Evolutionary conservation across 108 stramenopile species (phyloP).

Genomic region (Nitzschia inconspicua): DNA sequence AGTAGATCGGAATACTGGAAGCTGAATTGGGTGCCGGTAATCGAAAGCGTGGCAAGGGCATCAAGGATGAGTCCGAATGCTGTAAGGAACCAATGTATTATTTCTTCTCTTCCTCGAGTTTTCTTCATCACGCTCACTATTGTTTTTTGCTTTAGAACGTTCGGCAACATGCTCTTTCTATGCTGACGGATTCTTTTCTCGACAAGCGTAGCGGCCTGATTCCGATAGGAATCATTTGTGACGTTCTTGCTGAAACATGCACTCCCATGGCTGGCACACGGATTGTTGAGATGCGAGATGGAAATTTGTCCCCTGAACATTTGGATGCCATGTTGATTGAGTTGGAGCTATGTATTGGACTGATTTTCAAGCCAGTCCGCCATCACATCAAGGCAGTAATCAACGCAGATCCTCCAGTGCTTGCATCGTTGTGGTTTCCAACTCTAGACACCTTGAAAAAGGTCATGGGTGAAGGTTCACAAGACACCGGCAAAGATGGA

Average conservation of each 20-base stretch:
- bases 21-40: conserved; percentile 50
- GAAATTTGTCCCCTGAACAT: conserved; percentile 8
- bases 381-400: conserved; percentile 64
- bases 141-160: conserved; percentile 44
- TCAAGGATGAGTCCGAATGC: conserved; percentile 54
- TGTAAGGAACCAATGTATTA: too few species aligned
- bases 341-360: conserved; percentile 73
- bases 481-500: not conserved
- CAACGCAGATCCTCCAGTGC: conserved; percentile 23
- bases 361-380: conserved; percentile 82
- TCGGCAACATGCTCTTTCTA: conserved; percentile 76
- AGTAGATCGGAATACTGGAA: conserved; percentile 32
- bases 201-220: conserved; percentile 60
- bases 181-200: conserved; percentile 75
- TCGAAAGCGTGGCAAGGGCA: conserved; percentile 66
- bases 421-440: conserved; percentile 59
- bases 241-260: conserved; percentile 53
- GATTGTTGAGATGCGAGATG: conserved; percentile 44
- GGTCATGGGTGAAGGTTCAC: conserved; percentile 38
- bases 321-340: conserved; percentile 67
- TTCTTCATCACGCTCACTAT: not conserved
- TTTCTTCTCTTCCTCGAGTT: not conserved
- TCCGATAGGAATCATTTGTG: conserved; percentile 45
- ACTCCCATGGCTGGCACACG: conserved; percentile 65
- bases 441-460: conserved; percentile 59